A percentile compares a stretch with the other conserved stretches of the same genome.
phyloP scores from a whole-genome alignment of 345 rosid genomes.

The Eucalyptus decipiens region DNA sequence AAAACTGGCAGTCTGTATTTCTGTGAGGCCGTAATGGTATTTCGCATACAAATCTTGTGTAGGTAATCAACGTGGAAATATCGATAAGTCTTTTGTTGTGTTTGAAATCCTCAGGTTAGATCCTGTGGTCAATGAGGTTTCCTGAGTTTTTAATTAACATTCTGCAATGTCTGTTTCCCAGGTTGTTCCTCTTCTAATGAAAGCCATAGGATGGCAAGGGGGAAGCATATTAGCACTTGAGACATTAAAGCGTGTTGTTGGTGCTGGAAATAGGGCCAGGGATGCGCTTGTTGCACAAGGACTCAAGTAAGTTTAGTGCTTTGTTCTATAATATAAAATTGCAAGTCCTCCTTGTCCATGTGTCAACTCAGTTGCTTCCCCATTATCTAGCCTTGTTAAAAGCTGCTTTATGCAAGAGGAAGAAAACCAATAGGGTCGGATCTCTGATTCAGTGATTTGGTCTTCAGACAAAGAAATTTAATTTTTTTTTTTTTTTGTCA shows the following conservation, averaged over 20 bases:
- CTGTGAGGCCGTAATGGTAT: background rate
- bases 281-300: constrained; percentile 99
- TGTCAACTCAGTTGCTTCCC: background rate
- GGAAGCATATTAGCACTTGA: constrained; percentile 98
- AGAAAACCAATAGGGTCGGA: background rate
- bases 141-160: background rate
- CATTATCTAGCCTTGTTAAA: background rate
- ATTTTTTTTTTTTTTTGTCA: background rate
- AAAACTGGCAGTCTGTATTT: background rate
- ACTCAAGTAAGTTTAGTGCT: constrained; percentile 51
- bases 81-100: background rate
- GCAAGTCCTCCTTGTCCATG: background rate
- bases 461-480: background rate
- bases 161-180: constrained; percentile 3
- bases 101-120: background rate
- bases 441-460: background rate
- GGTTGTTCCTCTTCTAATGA: constrained; percentile 99
- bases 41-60: background rate
- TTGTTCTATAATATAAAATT: background rate
- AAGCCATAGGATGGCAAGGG: constrained; percentile 99
- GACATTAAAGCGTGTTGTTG: constrained; percentile 92
- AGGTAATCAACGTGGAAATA: background rate
- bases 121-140: background rate
- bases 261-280: constrained; percentile 97
- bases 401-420: background rate